phyloP scores from a whole-genome alignment of 2,329 filamentous ascomycete species.

The Fusarium citri region DNA sequence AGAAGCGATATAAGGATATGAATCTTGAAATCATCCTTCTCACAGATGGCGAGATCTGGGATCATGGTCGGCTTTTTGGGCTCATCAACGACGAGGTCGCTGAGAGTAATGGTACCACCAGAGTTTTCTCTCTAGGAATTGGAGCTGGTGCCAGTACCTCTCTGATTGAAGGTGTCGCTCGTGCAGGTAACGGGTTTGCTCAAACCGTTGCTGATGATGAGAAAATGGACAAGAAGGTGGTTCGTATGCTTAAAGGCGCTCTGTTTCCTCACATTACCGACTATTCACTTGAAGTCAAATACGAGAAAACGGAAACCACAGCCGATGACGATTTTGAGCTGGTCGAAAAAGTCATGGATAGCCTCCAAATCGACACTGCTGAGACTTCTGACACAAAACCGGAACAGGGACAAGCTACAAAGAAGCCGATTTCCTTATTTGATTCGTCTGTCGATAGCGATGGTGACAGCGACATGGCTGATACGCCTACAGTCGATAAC shows the following conservation, averaged over 20 bases:
- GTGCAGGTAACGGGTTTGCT: constrained; percentile 67
- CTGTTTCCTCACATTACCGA: constrained; percentile 74
- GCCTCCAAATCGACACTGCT: constrained; percentile 54
- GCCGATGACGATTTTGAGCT: constrained; percentile 70
- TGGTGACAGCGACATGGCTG: constrained; percentile 49
- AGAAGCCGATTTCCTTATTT: constrained; percentile 69
- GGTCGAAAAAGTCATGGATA: constrained; percentile 67
- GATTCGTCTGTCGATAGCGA: constrained; percentile 60
- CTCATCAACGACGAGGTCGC: constrained; percentile 58
- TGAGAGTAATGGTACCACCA: constrained; percentile 56
- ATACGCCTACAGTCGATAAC: constrained; percentile 40
- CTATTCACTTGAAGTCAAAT: constrained; percentile 73
- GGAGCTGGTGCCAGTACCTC: constrained; percentile 62
- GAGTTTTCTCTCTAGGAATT: constrained; percentile 68
- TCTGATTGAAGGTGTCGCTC: constrained; percentile 66
- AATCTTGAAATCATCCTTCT: constrained; percentile 66
- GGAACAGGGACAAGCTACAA: constrained; percentile 27
- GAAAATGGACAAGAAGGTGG: constrained; percentile 74
- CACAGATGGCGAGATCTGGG: constrained; percentile 68
- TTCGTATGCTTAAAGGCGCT: constrained; percentile 80
- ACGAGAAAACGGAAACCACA: constrained; percentile 49
- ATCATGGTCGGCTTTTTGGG: constrained; percentile 56
- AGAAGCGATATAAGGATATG: constrained; percentile 57
- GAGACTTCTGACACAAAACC: constrained; percentile 4
- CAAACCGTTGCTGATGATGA: constrained; percentile 73